Percentiles rank a stretch among this genome's conserved stretches.
These are phyloP conservation scores for Dioscorea zingiberensis DNA, from an alignment of 106 monocot genomes.

Conservation along the genomic window DNA sequence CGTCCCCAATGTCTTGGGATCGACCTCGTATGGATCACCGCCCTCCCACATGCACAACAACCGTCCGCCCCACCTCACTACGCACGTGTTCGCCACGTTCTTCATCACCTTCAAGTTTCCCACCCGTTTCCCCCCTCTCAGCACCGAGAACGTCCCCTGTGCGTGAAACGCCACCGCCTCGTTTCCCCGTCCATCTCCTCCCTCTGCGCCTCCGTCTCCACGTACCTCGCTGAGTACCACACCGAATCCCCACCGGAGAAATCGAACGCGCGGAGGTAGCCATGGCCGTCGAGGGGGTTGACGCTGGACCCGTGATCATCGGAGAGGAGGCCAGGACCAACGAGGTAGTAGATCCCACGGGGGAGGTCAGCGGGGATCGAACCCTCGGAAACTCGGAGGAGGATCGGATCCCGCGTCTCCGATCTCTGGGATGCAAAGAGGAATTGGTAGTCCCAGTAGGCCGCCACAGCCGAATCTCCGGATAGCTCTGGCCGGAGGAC, in stretches of 20 bases:
- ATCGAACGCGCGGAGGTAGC: constrained; percentile 79
- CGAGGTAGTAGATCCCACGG: constrained; percentile 48
- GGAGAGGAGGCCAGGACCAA: constrained; percentile 78
- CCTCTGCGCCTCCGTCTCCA: constrained; percentile 51
- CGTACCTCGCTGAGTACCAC: constrained; percentile 62
- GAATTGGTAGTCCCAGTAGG: constrained; percentile 81
- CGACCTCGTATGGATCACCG: constrained; percentile 76
- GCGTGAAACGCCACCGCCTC: constrained; percentile 58
- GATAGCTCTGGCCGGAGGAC: neutral
- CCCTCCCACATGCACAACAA: constrained; percentile 90
- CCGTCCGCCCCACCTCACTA: constrained; percentile 53
- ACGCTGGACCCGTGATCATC: constrained; percentile 89
- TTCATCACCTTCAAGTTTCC: constrained; percentile 96
- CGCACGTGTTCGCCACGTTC: constrained; percentile 91
- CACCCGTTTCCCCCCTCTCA: constrained; percentile 47
- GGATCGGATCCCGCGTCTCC: constrained; percentile 37
- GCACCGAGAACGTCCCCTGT: constrained; percentile 86
- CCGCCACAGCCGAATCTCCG: constrained; percentile 8
- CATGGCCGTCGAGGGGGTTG: constrained; percentile 93
- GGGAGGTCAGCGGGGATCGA: constrained; percentile 49
- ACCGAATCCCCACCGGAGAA: constrained; percentile 31
- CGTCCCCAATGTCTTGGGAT: constrained; percentile 46
- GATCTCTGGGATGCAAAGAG: constrained; percentile 82
- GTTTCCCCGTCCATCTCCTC: constrained; percentile 46
- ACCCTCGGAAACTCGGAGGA: constrained; percentile 37